phyloP scores from a whole-genome alignment of 257 asterid species.

The Fraxinus quadrangulata region DNA sequence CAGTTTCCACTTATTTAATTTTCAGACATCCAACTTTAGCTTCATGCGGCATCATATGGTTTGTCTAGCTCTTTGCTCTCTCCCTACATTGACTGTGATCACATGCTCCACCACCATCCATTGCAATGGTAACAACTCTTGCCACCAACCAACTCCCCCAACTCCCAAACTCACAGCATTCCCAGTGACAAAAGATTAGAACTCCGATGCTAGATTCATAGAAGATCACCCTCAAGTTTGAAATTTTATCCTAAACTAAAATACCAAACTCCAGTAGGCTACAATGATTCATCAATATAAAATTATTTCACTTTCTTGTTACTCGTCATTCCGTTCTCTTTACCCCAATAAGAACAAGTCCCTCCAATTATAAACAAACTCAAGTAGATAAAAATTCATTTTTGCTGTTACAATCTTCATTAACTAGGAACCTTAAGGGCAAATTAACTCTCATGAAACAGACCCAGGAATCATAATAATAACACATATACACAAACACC shows the following conservation, averaged over 20 bases:
- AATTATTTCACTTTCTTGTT: neutral
- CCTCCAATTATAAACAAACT: slow-evolving; percentile 9
- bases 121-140: neutral
- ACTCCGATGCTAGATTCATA: neutral
- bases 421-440: slow-evolving; percentile 5
- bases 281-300: neutral
- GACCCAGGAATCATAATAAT: neutral
- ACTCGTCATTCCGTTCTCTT: slow-evolving; percentile 7
- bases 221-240: neutral
- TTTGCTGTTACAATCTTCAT: neutral
- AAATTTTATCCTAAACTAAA: neutral
- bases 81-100: neutral
- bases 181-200: neutral
- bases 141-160: neutral
- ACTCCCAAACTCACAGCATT: neutral
- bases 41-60: neutral
- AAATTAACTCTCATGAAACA: slow-evolving; percentile 7
- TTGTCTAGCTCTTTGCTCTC: neutral
- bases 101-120: neutral
- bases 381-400: neutral
- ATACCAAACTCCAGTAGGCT: neutral
- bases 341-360: neutral
- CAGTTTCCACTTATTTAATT: neutral
- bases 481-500: neutral
- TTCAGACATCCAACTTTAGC: neutral